A percentile compares a stretch with the other conserved stretches of the same genome.
These are phyloP conservation scores for Adansonia rubrostipa DNA, from an alignment of 441 rosid genomes.

Conservation along the genomic window DNA sequence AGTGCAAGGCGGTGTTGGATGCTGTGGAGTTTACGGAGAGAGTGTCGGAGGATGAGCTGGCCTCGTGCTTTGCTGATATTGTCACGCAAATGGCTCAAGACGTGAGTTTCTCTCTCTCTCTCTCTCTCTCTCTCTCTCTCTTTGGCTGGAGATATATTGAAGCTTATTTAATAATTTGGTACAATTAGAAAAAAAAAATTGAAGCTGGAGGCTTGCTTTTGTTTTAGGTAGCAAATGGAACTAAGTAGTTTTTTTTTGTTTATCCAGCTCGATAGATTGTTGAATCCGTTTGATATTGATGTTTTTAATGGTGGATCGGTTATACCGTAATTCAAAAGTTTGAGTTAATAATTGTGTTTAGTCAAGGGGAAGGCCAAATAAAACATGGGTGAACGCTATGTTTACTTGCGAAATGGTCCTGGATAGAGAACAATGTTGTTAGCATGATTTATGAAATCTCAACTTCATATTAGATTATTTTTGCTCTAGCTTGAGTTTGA, in stretches of 20 bases:
- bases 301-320: neutral
- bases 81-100: constrained; percentile 94
- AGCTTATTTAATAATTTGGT: neutral
- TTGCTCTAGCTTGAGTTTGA: too few species aligned
- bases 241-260: neutral
- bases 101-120: constrained; percentile 43
- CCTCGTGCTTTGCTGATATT: constrained; percentile 80
- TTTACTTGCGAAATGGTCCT: neutral
- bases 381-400: neutral
- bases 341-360: neutral
- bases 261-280: neutral
- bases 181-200: neutral
- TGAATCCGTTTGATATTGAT: neutral
- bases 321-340: neutral
- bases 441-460: neutral
- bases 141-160: neutral
- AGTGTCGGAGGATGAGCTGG: constrained; percentile 59
- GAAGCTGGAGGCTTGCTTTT: neutral
- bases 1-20: constrained; percentile 78
- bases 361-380: neutral
- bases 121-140: too few species aligned
- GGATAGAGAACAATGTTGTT: neutral
- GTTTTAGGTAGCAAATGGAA: neutral
- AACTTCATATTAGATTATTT: too few species aligned
- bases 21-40: constrained; percentile 61